Conservation (phyloP, 2,329 filamentous ascomycete genomes). For the Epichloe elymi region DNA sequence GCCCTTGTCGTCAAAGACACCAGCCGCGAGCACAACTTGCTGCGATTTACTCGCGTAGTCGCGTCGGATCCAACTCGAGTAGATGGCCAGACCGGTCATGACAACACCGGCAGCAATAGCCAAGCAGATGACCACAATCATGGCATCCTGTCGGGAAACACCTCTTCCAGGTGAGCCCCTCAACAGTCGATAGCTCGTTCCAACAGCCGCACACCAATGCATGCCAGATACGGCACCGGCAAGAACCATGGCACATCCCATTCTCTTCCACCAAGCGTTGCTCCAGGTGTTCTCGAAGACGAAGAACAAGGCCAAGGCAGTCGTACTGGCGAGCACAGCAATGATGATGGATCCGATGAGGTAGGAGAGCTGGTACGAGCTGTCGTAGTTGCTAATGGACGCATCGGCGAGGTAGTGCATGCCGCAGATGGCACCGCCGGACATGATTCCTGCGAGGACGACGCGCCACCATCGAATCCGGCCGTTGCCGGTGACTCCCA, state of each 20-base stretch:
- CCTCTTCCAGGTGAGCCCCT: slow-evolving; percentile 18
- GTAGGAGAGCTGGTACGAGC: slow-evolving; percentile 43
- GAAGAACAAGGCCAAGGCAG: slow-evolving; percentile 64
- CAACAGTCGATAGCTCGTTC: slow-evolving; percentile 51
- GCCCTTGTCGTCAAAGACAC: slow-evolving; percentile 54
- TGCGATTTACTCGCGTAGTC: slow-evolving; percentile 46
- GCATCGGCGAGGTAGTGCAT: slow-evolving; percentile 81
- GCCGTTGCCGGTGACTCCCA: slow-evolving; percentile 48
- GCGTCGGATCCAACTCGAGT: slow-evolving; percentile 27
- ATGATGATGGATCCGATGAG: slow-evolving; percentile 58
- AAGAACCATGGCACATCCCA: slow-evolving; percentile 51
- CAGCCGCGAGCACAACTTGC: slow-evolving; percentile 45
- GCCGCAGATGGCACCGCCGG: slow-evolving; percentile 63
- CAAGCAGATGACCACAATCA: slow-evolving; percentile 57
- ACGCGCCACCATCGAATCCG: slow-evolving; percentile 44
- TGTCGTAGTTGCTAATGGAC: slow-evolving; percentile 62
- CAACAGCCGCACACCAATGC: slow-evolving; percentile 69
- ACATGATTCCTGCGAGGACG: slow-evolving; percentile 48
- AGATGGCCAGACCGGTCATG: slow-evolving; percentile 40
- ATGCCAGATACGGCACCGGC: slow-evolving; percentile 69
- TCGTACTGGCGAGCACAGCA: slow-evolving; percentile 54
- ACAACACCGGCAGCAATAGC: slow-evolving; percentile 49
- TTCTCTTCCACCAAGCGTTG: slow-evolving; percentile 61
- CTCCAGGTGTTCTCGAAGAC: slow-evolving; percentile 63
- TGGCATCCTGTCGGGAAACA: slow-evolving; percentile 7